Evolutionary conservation across 2,329 filamentous ascomycete species (phyloP), one percentile per base, ranked within the genome.

Genomic region (Fusarium veterinarium): DNA sequence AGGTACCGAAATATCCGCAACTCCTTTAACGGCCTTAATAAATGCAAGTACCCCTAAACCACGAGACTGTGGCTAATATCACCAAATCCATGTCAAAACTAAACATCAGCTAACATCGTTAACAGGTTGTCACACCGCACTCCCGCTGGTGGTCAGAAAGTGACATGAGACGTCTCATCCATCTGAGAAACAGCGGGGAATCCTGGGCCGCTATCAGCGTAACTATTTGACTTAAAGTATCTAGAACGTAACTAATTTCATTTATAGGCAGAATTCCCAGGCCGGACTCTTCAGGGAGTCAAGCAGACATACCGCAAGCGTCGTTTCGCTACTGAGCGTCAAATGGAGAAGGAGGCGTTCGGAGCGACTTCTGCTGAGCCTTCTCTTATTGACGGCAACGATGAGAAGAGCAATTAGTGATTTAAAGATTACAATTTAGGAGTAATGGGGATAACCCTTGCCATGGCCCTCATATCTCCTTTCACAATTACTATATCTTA

Each of bases 291-390:
- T 6, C 49, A 64, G 12, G 57, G 64, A 3, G 25, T 64, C 8
- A 69, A 56, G 17, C 64, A 69, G 28, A 37, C 64, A 20, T 69
- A 69, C 10, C 64, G 62, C 11, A 69, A 69, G 23, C 64, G 66
- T 6, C 40, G 66, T 3, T 41, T 69, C 11, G 23, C 49, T 8
- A 19, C 56, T 6, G 66, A 69, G 30, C 14, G 16, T 0, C 33
- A 57, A 28, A 69, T 69, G 58, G 8, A 45, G n/a, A 37, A n/a
- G 1, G 64, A 69, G 30, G 44, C 49, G 1, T 25, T 17, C 1
- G 25, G 19, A 4, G 48, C 8, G 4, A 28, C 20, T 16, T 12
- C 30, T 52, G 10, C 13, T 28, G 2, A 5, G 3, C 5, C 20
- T 20, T 16, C 11, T 31, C 6, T n/a, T 19, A 23, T 7, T 10